phyloP scores from a whole-genome alignment of 768 basidiomycete genomes.

The Mycena haematopus region DNA sequence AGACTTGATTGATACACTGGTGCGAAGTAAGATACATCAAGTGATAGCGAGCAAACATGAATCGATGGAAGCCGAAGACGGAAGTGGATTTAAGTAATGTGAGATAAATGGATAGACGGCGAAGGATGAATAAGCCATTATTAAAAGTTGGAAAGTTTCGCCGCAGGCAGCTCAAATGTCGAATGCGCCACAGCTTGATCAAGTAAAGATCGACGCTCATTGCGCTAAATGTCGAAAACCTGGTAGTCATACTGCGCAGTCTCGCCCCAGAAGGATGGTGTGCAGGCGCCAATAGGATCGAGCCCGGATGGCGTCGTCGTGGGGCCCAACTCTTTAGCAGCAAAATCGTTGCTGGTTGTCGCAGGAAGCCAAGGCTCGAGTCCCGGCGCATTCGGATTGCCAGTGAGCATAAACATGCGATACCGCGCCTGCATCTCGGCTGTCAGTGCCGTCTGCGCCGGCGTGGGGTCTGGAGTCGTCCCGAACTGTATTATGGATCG shows the following conservation, averaged over 20 bases:
- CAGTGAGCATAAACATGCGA: slow-evolving; percentile 63
- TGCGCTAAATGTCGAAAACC: slow-evolving; percentile 50
- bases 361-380: slow-evolving; percentile 61
- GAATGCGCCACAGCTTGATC: too few relatives aligned
- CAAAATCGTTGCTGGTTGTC: slow-evolving; percentile 55
- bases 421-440: slow-evolving; percentile 73
- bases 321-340: slow-evolving; percentile 65
- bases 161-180: background rate
- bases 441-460: slow-evolving; percentile 62
- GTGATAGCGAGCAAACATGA: background rate
- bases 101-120: background rate
- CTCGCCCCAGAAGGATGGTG: slow-evolving; percentile 71
- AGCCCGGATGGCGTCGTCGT: slow-evolving; percentile 39
- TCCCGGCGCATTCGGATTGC: slow-evolving; percentile 65
- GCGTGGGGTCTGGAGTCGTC: slow-evolving; percentile 59
- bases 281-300: slow-evolving; percentile 62
- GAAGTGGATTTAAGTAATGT: background rate
- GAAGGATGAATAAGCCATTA: background rate
- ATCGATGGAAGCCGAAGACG: background rate
- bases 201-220: too few relatives aligned
- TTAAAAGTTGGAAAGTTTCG: background rate
- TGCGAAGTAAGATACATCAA: background rate
- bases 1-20: background rate
- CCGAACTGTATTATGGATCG: slow-evolving; percentile 45
- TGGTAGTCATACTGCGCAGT: slow-evolving; percentile 76